Evolutionary conservation across 345 rosid genomes (phyloP).

Genomic region (Arabis alpina): DNA sequence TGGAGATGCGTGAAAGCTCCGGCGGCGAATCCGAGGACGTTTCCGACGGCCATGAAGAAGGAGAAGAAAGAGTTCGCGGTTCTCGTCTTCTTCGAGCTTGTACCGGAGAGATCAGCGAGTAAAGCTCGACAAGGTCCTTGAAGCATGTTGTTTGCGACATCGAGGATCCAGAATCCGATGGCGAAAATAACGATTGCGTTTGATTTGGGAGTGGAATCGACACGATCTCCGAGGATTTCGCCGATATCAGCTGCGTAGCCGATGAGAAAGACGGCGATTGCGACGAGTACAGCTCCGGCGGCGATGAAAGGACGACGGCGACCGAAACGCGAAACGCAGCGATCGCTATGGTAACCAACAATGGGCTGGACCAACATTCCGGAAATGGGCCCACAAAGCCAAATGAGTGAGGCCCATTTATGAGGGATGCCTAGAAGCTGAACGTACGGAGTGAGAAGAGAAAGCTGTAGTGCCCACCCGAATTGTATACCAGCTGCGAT

Average conservation of each 20-base stretch:
- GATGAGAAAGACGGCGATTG: constrained; percentile 63
- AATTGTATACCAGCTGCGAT: constrained; percentile 85
- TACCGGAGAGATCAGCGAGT: constrained; percentile 73
- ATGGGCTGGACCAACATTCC: constrained; percentile 84
- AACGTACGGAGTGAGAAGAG: constrained; percentile 76
- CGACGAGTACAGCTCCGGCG: constrained; percentile 57
- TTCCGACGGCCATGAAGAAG: constrained; percentile 92
- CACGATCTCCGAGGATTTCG: constrained; percentile 51
- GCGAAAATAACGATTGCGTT: constrained; percentile 68
- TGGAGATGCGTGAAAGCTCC: constrained; percentile 65
- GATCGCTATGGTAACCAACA: constrained; percentile 88
- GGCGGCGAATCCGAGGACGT: constrained; percentile 77
- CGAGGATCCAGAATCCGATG: constrained; percentile 84
- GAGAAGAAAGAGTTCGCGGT: constrained; percentile 62
- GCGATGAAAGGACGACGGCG: constrained; percentile 85
- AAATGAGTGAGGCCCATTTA: constrained; percentile 76
- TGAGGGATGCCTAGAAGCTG: constrained; percentile 84
- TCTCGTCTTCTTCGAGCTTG: constrained; percentile 53
- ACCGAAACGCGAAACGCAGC: constrained; percentile 66
- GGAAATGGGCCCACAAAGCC: constrained; percentile 92
- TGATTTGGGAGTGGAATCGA: constrained; percentile 42
- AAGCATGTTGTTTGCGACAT: constrained; percentile 86
- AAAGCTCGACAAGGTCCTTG: constrained; percentile 89
- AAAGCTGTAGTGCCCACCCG: constrained; percentile 92
- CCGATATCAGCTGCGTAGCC: constrained; percentile 84